Evolutionary conservation across 139 green algal species (phyloP), one percentile per base, ranked within the genome.

Genomic region (Chlorella sp.): DNA sequence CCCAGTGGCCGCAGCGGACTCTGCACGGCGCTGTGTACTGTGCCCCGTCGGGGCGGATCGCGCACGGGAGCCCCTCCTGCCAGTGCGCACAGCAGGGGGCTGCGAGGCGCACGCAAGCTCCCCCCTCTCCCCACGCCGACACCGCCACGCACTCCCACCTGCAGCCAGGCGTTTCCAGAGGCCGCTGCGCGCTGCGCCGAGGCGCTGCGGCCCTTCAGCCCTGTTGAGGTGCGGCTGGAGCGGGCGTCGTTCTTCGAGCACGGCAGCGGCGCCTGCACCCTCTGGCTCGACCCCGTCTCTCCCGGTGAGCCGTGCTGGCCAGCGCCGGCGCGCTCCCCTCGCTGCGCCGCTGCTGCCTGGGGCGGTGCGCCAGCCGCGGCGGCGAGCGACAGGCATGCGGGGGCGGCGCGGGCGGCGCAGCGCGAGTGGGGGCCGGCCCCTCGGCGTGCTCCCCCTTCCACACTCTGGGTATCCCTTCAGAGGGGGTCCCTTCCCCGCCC

Each of bases 191-290:
- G 29, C 36, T 63, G 35, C n/a, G 9, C 7, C 2, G 36, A 64
- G 15, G 58, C 72, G n/a, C 48, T 71, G 60, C n/a, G 4, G 7
- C 14, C 14, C 0, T 5, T 70, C 6, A 35, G 56, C 31, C 41
- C 77, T 21, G 33, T 70, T 48, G n/a, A 67, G 23, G 64, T 79
- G 41, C 72, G 15, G 3, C 71, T 91, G 11, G 42, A 43, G 0
- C 43, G 62, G 6, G 65, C 88, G 27, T 25, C 27, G 0, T 76
- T 67, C 59, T 91, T 91, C 60, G 59, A 77, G 17, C 87, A 91
- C 41, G 51, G 75, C 29, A 11, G 43, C 43, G 87, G 72, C n/a
- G n/a, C n/a, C 63, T 82, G 75, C 71, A 91, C 87, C 0, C 46
- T 89, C 43, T 91, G 84, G 87, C 50, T 87, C 29, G 50, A 79